Base-by-base conservation (phyloP, 768 basidiomycete genomes). In the Xerocomellus dryophilus region DNA sequence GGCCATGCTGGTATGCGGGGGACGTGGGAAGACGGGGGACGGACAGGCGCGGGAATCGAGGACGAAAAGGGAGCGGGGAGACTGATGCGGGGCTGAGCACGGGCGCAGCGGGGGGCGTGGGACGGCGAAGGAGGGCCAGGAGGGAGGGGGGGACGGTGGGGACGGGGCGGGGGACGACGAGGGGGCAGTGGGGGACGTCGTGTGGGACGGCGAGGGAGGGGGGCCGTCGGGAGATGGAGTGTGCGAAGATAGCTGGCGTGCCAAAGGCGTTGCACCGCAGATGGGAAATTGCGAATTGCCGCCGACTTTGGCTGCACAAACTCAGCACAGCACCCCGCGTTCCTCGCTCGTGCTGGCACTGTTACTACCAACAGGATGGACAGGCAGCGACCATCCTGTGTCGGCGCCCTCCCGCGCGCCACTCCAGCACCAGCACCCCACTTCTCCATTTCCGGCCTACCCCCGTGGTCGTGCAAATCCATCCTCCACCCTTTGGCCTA, bases 221-320 rank as follows among this genome's bases (percentile, higher is more conserved):
- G 14, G 31, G 14, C 47, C 20, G 52, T 42, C 21, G 57, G 50
- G 41, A 47, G 43, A 59, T 36, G 58, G 50, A 43, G 59, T 44
- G 65, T 58, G 61, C 54, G 55, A 59, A 66, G 67, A 71, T 61
- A 23, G 42, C 52, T 39, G 59, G 67, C 69, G 69, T 61, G 57
- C 59, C 50, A 70, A 66, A 71, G 68, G 66, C 61, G 56, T 59
- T 51, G 57, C 60, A 65, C 57, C 61, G 63, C 66, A 67, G 68
- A 73, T 74, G 73, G 69, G 71, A 74, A 74, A 56, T 56, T 57
- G n/a, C 23, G 40, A 60, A 59, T 43, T 44, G 54, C 35, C 46
- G 50, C 45, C 58, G 58, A 54, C 58, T 68, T 58, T 51, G 49
- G 56, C 43, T 54, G 47, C 46, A 48, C 51, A 66, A 69, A 69